Evolutionary conservation across 805 yeast species (phyloP).

Genomic region (Sugiyamaella chiloensis): DNA sequence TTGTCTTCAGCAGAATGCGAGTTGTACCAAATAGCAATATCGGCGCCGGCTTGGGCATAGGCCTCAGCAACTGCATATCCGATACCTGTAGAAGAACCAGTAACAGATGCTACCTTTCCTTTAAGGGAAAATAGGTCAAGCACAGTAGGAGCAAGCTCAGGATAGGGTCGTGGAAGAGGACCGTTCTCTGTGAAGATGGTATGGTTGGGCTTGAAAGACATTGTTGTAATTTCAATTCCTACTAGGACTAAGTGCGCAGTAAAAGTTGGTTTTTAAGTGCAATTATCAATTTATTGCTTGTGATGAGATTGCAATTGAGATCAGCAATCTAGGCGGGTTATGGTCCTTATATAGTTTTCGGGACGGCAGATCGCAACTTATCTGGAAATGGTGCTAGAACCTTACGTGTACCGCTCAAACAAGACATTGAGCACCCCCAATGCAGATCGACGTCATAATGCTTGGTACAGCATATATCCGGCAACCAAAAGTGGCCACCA

Average conservation of each 20-base stretch:
- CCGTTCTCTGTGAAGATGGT: slow-evolving; percentile 33
- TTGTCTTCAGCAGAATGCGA: slow-evolving; percentile 60
- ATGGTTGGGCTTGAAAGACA: slow-evolving; percentile 26
- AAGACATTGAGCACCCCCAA: too few species aligned
- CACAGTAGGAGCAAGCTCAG: slow-evolving; percentile 49
- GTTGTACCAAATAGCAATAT: slow-evolving; percentile 68
- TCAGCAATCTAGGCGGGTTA: too few species aligned
- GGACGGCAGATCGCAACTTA: neutral
- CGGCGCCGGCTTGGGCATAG: slow-evolving; percentile 84
- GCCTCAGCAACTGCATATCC: slow-evolving; percentile 82
- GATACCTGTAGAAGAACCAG: slow-evolving; percentile 85
- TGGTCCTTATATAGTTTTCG: neutral
- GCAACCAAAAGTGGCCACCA: too few species aligned
- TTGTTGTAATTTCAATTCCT: slow-evolving; percentile 7
- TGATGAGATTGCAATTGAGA: too few species aligned
- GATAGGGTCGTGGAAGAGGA: slow-evolving; percentile 52
- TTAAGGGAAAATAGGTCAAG: slow-evolving; percentile 71
- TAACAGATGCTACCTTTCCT: slow-evolving; percentile 78
- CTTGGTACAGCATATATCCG: too few species aligned
- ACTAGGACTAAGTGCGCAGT: too few species aligned
- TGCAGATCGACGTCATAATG: too few species aligned
- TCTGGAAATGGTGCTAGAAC: neutral
- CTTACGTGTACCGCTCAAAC: neutral
- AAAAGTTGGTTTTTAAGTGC: too few species aligned
- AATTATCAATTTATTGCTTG: too few species aligned